Base-by-base conservation (phyloP, 75 land plant genomes). In the Cunninghamia lanceolata region DNA sequence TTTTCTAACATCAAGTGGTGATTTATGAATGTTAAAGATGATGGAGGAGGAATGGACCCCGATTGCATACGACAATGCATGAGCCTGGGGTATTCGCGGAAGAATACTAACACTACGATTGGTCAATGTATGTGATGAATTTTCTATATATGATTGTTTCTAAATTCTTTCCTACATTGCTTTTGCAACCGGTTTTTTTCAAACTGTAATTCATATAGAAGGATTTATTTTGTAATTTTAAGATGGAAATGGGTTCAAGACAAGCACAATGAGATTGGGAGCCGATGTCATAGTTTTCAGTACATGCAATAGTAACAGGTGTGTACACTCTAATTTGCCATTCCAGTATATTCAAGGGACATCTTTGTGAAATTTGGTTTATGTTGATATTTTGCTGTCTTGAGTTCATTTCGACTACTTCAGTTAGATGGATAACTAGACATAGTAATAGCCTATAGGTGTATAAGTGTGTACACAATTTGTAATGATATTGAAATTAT, bases 21-120 rank as follows among this genome's bases (percentile, higher is more conserved):
- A 45, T 32, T 85, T 66, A 46, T 4, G 47, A 47, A 32, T 71
- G 19, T 38, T 52, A 83, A 79, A 97, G 99, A 97, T 93, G 96
- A 97, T 92, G 99, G 99, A 79, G 97, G 99, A 83, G 99, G 99
- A 82, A 97, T 97, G 99, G 91, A 90, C 38, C 97, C 97, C 59
- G 95, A 93, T 76, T 88, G 88, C 56, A 90, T 97, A 87, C 87
- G 97, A 15, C 87, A 89, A 5, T 97, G 99, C 86, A 91, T 97
- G 94, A 97, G 99, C 86, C 93, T 97, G 91, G 99, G 99, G 14
- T 97, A 94, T 63, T 95, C 99, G 74, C 90, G 92, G 59, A 97
- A 95, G 87, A 90, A 90, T 43, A 84, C 91, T 53, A 91, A 91
- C 43, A 88, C 93, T 21, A 87, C 93, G 0, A 97, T 97, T 87